Base-by-base conservation (phyloP, 345 rosid species). In the Geranium rotundifolium region DNA sequence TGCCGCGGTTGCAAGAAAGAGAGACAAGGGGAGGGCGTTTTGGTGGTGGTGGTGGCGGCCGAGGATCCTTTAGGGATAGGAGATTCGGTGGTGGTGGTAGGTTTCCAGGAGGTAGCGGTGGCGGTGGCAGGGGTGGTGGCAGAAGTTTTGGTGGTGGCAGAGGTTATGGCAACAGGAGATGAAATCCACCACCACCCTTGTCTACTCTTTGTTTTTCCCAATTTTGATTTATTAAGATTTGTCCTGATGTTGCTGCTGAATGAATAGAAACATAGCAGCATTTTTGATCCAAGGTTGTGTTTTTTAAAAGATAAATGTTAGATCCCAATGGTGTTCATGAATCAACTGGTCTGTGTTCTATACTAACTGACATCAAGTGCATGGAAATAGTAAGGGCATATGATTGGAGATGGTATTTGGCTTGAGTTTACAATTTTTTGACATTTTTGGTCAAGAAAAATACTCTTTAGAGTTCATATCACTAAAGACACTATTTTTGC, bases 1-100 rank as follows among this genome's bases (percentile, higher is more conserved):
- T 90, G 78, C 99, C 99, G 34, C 73, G 72, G 13, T 76, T 93
- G 67, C 91, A 90, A 75, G 88, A 83, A 77, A 84, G 77, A 67
- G 89, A 46, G 62, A 65, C 82, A 27, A 82, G 82, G 58, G 85
- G 90, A 2, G 72, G 72, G 63, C 73, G 93, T 69, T 86, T 79
- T 73, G 85, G 86, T n/a, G 85, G 85, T n/a, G 63, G 83, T 19
- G 80, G 80, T 34, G 41, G 86, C 14, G 41, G 86, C 14, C 54
- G 59, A 60, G 72, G 85, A 17, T 60, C 75, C 14, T 46, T 46
- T 46, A 16, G 52, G 52, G 52, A 46, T 37, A 65, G 79, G 64
- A 72, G 67, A 39, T 29, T 75, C 19, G 71, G 80, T 39, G 78
- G 75, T 59, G 59, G 75, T 2, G 68, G 59, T 59, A 37, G 72